Evolutionary conservation across 1,139 yeast genomes (phyloP).

Genomic region (Blastobotrys ciferrii): DNA sequence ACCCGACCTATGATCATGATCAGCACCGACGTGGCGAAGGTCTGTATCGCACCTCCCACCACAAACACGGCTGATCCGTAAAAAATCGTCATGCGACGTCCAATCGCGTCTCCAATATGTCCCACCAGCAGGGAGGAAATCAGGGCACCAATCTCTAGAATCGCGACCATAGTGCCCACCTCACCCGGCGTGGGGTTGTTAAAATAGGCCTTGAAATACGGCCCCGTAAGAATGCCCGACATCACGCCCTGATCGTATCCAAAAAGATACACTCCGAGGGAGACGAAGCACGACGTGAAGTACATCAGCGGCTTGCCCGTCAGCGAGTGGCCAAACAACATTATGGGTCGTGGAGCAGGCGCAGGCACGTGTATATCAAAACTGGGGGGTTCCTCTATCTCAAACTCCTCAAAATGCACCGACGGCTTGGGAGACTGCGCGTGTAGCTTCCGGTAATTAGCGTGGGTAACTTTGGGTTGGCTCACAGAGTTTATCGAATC

Average conservation of each 20-base stretch:
- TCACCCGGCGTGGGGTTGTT: conserved; percentile 65
- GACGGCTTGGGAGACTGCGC: neutral
- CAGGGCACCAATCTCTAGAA: conserved; percentile 80
- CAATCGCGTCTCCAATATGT: conserved; percentile 71
- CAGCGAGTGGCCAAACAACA: conserved; percentile 22
- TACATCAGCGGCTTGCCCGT: conserved; percentile 46
- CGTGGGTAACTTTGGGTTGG: neutral
- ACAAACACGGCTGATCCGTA: conserved; percentile 80
- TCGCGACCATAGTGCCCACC: conserved; percentile 81
- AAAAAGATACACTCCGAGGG: conserved; percentile 78
- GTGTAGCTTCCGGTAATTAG: conserved; percentile 6
- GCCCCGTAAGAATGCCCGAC: conserved; percentile 71
- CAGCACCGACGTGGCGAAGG: conserved; percentile 49
- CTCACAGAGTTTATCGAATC: neutral
- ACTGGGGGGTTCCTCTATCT: conserved; percentile 22
- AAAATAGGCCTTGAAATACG: conserved; percentile 70
- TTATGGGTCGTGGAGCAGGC: neutral
- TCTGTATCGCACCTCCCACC: conserved; percentile 76
- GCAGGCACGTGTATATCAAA: conserved; percentile 17
- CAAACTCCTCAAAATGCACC: conserved; percentile 17
- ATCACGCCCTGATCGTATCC: conserved; percentile 94
- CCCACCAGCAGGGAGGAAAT: conserved; percentile 77
- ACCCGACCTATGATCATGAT: conserved; percentile 70
- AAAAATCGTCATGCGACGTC: conserved; percentile 76
- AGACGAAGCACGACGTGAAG: conserved; percentile 78